Percentiles rank a stretch among this genome's conserved stretches.
Conservation (phyloP, 352 stramenopile species). For the Phytophthora quininea region DNA sequence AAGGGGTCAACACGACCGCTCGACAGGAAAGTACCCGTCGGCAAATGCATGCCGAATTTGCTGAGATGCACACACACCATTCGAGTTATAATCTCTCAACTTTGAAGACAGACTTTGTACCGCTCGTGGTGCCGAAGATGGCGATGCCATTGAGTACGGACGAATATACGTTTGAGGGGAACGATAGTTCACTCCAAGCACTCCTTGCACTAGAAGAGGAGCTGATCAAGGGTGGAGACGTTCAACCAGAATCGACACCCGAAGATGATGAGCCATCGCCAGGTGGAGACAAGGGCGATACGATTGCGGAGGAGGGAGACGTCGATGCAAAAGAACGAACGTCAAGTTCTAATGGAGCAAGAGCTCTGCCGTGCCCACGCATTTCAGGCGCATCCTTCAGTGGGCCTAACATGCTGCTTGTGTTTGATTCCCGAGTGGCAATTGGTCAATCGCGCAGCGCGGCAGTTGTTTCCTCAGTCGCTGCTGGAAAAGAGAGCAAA, state of each 20-base stretch:
- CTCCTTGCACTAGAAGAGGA: constrained; percentile 77
- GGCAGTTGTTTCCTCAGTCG: constrained; percentile 47
- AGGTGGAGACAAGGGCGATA: constrained; percentile 27
- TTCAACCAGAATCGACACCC: constrained; percentile 14
- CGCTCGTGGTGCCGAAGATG: constrained; percentile 66
- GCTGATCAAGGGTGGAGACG: constrained; percentile 54
- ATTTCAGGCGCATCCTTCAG: constrained; percentile 85
- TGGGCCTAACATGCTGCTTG: constrained; percentile 82
- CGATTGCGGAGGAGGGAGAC: constrained; percentile 16
- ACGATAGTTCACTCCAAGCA: constrained; percentile 52
- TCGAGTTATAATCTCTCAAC: constrained; percentile 74
- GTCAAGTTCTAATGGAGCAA: constrained; percentile 27
- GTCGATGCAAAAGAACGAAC: constrained; percentile 19
- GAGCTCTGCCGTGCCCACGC: constrained; percentile 69
- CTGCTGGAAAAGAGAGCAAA: constrained; percentile 61
- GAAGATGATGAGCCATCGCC: constrained; percentile 31
- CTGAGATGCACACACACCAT: constrained; percentile 35
- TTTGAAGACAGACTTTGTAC: constrained; percentile 79
- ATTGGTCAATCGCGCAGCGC: constrained; percentile 73
- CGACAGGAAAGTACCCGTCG: constrained; percentile 17
- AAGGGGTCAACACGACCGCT: constrained; percentile 23
- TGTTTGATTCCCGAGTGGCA: constrained; percentile 84
- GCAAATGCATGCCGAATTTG: constrained; percentile 37
- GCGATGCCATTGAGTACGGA: constrained; percentile 60
- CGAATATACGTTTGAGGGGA: constrained; percentile 68